Conservation (phyloP, 129 eudicot species). For the Flaveria sonorensis region DNA sequence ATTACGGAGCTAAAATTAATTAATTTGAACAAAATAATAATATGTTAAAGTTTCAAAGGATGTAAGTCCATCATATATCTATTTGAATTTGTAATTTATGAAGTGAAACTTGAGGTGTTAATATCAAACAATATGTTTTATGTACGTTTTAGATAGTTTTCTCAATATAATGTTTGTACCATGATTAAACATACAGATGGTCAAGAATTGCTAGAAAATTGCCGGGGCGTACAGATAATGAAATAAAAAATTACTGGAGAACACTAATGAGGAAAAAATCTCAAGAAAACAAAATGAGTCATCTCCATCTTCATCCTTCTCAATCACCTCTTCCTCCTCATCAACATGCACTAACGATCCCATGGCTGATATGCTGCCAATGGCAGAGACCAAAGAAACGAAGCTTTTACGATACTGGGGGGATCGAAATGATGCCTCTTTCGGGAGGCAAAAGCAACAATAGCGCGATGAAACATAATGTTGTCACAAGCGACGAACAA, state of each 20-base stretch:
- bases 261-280: conserved; percentile 85
- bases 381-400: conserved; percentile 32
- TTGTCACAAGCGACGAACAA: conserved; percentile 23
- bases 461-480: neutral
- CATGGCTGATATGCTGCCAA: conserved; percentile 28
- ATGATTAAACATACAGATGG: conserved; percentile 60
- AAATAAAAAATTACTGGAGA: conserved; percentile 89
- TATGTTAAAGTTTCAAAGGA: conserved; percentile 10
- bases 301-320: conserved; percentile 37
- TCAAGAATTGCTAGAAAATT: conserved; percentile 83
- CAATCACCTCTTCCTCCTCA: conserved; percentile 51
- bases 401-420: conserved; percentile 57
- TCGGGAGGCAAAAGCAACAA: conserved; percentile 24
- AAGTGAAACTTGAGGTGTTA: neutral
- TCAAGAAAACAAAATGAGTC: conserved; percentile 54
- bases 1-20: neutral
- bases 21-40: neutral
- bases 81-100: neutral
- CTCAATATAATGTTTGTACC: conserved; percentile 4
- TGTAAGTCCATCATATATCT: conserved; percentile 9
- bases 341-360: conserved; percentile 39
- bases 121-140: too few relatives aligned
- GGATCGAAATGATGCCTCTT: conserved; percentile 29
- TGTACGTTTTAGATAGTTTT: conserved; percentile 2
- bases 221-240: conserved; percentile 88